Evolutionary conservation across 2,329 filamentous ascomycete genomes (phyloP).

Genomic region (Pseudogymnoascus sp.): DNA sequence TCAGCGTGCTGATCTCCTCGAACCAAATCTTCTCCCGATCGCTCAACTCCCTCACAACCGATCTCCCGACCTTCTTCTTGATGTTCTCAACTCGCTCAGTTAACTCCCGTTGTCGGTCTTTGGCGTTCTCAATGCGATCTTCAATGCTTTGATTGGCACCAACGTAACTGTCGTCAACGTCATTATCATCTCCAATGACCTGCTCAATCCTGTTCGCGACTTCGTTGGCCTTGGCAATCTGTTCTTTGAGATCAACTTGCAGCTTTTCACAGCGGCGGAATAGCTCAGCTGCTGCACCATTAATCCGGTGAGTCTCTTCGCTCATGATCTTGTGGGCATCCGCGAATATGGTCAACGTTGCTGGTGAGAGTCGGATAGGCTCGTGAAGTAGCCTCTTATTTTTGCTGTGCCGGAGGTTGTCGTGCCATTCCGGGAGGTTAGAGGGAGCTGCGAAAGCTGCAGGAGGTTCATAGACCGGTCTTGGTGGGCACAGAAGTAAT

Average conservation of each 20-base stretch:
- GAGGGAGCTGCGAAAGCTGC: constrained; percentile 50
- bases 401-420: constrained; percentile 48
- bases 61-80: constrained; percentile 36
- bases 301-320: constrained; percentile 59
- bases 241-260: constrained; percentile 57
- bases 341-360: constrained; percentile 62
- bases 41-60: constrained; percentile 45
- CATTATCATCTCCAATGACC: constrained; percentile 51
- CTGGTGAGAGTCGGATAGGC: constrained; percentile 59
- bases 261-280: constrained; percentile 63
- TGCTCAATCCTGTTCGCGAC: constrained; percentile 58
- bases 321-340: constrained; percentile 64
- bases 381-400: constrained; percentile 55
- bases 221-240: constrained; percentile 57
- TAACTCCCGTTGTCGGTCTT: constrained; percentile 47
- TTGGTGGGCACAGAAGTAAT: constrained; percentile 50
- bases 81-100: constrained; percentile 51
- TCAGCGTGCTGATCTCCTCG: constrained; percentile 42
- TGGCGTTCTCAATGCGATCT: constrained; percentile 45
- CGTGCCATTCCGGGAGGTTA: constrained; percentile 46
- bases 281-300: constrained; percentile 61
- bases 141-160: constrained; percentile 49
- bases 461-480: constrained; percentile 57
- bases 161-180: constrained; percentile 39
- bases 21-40: constrained; percentile 53